phyloP scores from a whole-genome alignment of 768 basidiomycete species.

The Trametes sanguinea region DNA sequence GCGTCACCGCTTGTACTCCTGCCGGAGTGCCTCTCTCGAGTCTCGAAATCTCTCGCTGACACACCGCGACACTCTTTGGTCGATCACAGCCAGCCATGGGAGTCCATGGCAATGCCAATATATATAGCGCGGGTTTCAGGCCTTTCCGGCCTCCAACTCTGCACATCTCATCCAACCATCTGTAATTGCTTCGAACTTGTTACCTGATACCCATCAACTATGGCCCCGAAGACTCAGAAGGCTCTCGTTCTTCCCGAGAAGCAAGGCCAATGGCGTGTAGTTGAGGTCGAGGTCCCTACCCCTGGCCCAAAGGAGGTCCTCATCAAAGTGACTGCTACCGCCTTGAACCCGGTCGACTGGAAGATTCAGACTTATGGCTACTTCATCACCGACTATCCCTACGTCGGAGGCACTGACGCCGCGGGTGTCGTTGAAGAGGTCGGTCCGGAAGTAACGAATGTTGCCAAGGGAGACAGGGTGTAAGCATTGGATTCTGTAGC shows the following conservation, averaged over 20 bases:
- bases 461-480: constrained; percentile 39
- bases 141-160: not conserved
- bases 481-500: constrained; percentile 8
- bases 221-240: constrained; percentile 17
- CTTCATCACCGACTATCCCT: constrained; percentile 27
- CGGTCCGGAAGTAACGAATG: constrained; percentile 38
- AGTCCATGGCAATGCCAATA: not conserved
- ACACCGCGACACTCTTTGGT: not conserved
- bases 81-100: not conserved
- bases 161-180: not conserved
- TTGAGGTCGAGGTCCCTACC: constrained; percentile 31
- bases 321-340: constrained; percentile 47
- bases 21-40: not conserved
- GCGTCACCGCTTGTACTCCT: not conserved
- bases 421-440: constrained; percentile 31
- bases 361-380: constrained; percentile 42
- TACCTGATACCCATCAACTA: not conserved
- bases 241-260: constrained; percentile 17
- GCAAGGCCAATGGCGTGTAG: constrained; percentile 1
- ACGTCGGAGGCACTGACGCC: constrained; percentile 26
- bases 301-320: constrained; percentile 52
- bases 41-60: not conserved
- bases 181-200: too few relatives aligned
- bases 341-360: constrained; percentile 57
- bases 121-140: not conserved